Evolutionary conservation across 1,284 basidiomycete genomes (phyloP).

Genomic region (Puccinia hordei): DNA sequence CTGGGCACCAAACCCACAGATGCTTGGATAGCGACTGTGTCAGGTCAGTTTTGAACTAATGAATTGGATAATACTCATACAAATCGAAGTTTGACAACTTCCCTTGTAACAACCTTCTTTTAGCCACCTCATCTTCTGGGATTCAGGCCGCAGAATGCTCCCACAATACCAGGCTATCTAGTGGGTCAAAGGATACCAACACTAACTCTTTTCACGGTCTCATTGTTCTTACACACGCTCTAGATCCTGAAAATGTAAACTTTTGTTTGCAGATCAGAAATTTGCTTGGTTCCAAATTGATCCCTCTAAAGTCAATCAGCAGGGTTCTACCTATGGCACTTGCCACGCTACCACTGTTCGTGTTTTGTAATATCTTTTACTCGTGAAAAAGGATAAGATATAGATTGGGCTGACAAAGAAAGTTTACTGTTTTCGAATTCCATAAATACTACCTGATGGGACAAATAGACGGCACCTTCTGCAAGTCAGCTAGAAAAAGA

Average conservation of each 20-base stretch:
- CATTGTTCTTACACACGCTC: not conserved
- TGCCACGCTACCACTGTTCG: conserved; percentile 36
- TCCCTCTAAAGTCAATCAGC: conserved; percentile 34
- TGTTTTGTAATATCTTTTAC: not conserved
- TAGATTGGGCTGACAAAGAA: not conserved
- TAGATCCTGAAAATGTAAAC: not conserved
- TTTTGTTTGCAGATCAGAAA: conserved; percentile 15
- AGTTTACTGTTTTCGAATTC: not conserved
- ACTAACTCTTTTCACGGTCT: not conserved
- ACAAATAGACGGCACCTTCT: conserved; percentile 15
- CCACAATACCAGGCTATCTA: conserved; percentile 21
- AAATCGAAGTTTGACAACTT: not conserved
- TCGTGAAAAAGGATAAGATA: not conserved
- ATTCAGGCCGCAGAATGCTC: conserved; percentile 22
- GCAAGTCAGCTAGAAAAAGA: conserved; percentile 21
- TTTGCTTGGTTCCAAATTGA: conserved; percentile 49
- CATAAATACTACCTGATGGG: not conserved
- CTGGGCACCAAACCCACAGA: conserved; percentile 6
- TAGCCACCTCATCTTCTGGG: not conserved
- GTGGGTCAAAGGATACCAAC: not conserved
- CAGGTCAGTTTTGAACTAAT: not conserved
- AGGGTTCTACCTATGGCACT: conserved; percentile 39
- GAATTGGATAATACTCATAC: not conserved
- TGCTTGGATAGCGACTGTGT: conserved; percentile 15
- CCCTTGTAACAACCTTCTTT: not conserved